Conservation (phyloP, 345 rosid genomes). For the Hevea brasiliensis region DNA sequence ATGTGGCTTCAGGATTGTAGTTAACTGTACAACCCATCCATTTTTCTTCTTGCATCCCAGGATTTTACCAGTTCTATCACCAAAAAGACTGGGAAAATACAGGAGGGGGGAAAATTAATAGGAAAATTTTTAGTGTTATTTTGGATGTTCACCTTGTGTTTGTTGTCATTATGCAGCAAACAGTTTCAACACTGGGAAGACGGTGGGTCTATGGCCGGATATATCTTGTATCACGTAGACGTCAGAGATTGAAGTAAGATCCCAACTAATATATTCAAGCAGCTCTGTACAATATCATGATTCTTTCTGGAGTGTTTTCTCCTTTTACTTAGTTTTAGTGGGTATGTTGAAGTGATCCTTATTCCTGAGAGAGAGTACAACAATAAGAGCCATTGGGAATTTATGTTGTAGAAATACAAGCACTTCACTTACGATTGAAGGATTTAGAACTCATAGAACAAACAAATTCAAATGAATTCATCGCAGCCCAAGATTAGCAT, state of each 20-base stretch:
- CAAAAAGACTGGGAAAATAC: background rate
- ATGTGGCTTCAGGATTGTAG: background rate
- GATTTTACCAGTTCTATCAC: background rate
- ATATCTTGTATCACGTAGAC: constrained; percentile 74
- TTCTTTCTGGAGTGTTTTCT: constrained; percentile 23
- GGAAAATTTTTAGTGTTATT: background rate
- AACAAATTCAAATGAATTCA: background rate
- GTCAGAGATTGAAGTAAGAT: constrained; percentile 41
- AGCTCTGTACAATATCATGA: constrained; percentile 20
- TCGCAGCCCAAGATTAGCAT: background rate
- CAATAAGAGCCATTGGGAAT: background rate
- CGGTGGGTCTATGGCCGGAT: constrained; percentile 87
- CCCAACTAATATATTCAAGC: background rate
- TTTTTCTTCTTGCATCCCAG: background rate
- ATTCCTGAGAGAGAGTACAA: no score
- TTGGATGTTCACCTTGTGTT: background rate
- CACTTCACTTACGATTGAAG: background rate
- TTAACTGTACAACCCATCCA: background rate
- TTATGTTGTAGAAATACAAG: background rate
- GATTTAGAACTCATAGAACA: background rate
- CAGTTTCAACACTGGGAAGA: constrained; percentile 55
- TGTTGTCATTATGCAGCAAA: constrained; percentile 50
- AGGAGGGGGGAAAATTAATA: background rate
- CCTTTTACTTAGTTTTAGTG: background rate
- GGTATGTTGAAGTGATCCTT: background rate